Evolutionary conservation across 768 basidiomycete species (phyloP).

Genomic region (Tremella yokohamensis): DNA sequence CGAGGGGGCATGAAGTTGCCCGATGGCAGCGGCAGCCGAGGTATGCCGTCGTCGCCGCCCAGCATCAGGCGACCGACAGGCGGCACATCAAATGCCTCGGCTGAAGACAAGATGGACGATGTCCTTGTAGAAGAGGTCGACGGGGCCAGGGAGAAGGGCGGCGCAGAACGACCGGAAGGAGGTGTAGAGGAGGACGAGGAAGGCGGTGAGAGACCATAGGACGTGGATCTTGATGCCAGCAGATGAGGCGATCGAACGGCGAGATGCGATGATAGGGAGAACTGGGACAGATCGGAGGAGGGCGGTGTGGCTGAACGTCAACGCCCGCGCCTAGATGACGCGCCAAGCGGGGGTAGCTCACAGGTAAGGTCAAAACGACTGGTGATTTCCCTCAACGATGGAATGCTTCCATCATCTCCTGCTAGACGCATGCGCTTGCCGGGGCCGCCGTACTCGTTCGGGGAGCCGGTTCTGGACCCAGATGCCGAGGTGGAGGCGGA

Average conservation of each 20-base stretch:
- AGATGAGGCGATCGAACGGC: background rate
- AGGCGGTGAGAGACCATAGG: background rate
- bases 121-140: background rate
- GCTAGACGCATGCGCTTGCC: background rate
- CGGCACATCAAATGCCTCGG: background rate
- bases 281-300: background rate
- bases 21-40: background rate
- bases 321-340: background rate
- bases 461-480: no score
- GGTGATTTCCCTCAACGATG: background rate
- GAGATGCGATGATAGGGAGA: background rate
- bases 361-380: background rate
- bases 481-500: no score
- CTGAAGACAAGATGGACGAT: background rate
- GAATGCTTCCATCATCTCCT: conserved; percentile 1
- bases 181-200: background rate
- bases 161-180: background rate
- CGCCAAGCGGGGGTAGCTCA: background rate
- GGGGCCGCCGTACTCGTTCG: background rate
- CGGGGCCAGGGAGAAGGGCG: background rate
- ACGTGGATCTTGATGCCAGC: background rate
- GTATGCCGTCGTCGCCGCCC: conserved; percentile 2
- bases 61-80: background rate
- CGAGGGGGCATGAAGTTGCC: conserved; percentile 4
- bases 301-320: background rate